These are phyloP conservation scores for Rhexocercosporidium sp. DNA, from an alignment of 2,329 filamentous ascomycete genomes.

Conservation along the genomic window DNA sequence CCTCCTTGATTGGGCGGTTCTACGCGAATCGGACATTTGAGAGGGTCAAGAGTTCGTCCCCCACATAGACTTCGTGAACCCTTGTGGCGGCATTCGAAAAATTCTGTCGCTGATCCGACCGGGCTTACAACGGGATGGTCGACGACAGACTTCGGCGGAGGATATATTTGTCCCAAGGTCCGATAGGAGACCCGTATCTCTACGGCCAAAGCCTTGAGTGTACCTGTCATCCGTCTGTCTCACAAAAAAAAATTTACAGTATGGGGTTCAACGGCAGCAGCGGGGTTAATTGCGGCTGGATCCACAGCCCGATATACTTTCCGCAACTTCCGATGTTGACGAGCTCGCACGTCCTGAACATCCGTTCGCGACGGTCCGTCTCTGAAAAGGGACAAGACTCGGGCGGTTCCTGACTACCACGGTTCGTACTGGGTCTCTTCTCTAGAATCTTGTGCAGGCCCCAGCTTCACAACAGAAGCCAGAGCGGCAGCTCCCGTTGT, in stretches of 20 bases:
- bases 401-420: conserved; percentile 7
- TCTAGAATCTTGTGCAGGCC: not conserved
- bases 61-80: conserved; percentile 9
- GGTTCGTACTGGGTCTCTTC: not conserved
- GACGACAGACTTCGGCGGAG: not conserved
- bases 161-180: conserved; percentile 1
- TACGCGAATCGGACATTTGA: conserved; percentile 20
- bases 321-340: not conserved
- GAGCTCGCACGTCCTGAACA: not conserved
- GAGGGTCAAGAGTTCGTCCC: conserved; percentile 10
- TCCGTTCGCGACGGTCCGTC: not conserved
- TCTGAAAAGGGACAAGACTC: not conserved
- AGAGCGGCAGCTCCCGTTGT: conserved; percentile 14
- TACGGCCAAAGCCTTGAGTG: not conserved
- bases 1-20: conserved; percentile 4
- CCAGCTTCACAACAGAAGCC: conserved; percentile 12
- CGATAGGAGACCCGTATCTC: not conserved
- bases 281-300: not conserved
- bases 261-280: not conserved
- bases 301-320: not conserved
- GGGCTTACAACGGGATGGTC: not conserved
- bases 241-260: not conserved
- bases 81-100: conserved; percentile 20
- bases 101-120: not conserved
- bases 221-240: conserved; percentile 8